Conservation (phyloP, 2,329 filamentous ascomycete species). For the Ophiostoma sp. region DNA sequence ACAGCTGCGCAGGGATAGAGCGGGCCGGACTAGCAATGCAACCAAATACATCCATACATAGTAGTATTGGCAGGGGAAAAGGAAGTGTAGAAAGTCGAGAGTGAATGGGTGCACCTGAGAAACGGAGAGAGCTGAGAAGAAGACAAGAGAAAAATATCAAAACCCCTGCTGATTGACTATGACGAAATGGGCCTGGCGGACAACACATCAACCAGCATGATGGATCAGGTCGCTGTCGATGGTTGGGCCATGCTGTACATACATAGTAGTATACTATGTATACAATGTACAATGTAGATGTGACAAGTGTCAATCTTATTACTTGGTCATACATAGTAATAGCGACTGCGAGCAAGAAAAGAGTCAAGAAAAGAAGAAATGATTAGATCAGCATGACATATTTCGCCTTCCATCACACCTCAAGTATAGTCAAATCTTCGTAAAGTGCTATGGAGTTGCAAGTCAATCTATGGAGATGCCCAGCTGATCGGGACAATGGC, state of each 20-base stretch:
- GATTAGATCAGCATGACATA: background rate
- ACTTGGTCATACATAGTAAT: too few species aligned
- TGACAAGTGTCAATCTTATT: too few species aligned
- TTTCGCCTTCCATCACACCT: too few species aligned
- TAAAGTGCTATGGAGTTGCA: background rate
- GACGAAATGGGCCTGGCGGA: slow-evolving; percentile 23
- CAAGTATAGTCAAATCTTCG: background rate
- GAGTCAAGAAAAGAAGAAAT: background rate
- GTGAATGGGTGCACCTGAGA: background rate
- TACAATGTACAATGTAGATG: too few species aligned
- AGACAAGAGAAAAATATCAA: background rate
- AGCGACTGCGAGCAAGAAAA: background rate
- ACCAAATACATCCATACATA: background rate
- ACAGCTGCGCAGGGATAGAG: slow-evolving; percentile 11
- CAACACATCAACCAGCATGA: background rate
- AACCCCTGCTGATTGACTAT: slow-evolving; percentile 19
- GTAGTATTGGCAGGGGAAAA: background rate
- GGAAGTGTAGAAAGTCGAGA: background rate
- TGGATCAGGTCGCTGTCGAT: background rate
- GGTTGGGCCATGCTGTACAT: too few species aligned
- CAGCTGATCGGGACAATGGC: background rate
- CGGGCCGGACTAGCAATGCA: slow-evolving; percentile 15
- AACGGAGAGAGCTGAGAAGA: background rate
- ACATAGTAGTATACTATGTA: too few species aligned
- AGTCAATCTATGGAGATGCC: background rate